These are phyloP conservation scores for Talaromyces sp. DNA, from an alignment of 2,329 filamentous ascomycete species.

Conservation along the genomic window DNA sequence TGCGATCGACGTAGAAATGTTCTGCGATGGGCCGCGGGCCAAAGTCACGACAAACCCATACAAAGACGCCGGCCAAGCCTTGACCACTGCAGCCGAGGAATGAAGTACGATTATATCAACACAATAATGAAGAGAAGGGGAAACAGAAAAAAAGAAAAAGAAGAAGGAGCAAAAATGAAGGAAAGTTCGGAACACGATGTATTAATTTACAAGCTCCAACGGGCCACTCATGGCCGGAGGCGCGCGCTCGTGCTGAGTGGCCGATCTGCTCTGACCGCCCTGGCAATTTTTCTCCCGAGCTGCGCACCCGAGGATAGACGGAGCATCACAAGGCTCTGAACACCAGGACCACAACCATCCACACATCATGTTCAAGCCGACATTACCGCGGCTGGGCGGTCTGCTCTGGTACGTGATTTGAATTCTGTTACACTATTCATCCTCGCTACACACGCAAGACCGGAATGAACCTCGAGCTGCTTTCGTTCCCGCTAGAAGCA, in stretches of 20 bases:
- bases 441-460: background rate
- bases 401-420: constrained; percentile 63
- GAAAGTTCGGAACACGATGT: background rate
- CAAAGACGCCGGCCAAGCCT: background rate
- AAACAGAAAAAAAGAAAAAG: too few species aligned
- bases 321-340: background rate
- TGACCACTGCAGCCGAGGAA: background rate
- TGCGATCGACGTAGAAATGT: background rate
- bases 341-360: background rate
- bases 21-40: constrained; percentile 17
- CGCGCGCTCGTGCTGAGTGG: constrained; percentile 4
- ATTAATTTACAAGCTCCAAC: background rate
- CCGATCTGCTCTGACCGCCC: background rate
- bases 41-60: constrained; percentile 14
- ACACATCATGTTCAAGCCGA: constrained; percentile 71
- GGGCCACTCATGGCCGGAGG: constrained; percentile 5
- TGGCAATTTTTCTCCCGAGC: background rate
- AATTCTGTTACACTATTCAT: background rate
- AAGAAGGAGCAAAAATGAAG: constrained; percentile 1
- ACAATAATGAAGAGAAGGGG: background rate
- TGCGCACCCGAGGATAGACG: background rate
- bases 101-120: constrained; percentile 16
- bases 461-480: background rate
- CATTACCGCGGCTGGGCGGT: constrained; percentile 69
- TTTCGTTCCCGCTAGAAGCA: background rate